phyloP scores from a whole-genome alignment of 306 rosid genomes.

The Prunus mongolica region DNA sequence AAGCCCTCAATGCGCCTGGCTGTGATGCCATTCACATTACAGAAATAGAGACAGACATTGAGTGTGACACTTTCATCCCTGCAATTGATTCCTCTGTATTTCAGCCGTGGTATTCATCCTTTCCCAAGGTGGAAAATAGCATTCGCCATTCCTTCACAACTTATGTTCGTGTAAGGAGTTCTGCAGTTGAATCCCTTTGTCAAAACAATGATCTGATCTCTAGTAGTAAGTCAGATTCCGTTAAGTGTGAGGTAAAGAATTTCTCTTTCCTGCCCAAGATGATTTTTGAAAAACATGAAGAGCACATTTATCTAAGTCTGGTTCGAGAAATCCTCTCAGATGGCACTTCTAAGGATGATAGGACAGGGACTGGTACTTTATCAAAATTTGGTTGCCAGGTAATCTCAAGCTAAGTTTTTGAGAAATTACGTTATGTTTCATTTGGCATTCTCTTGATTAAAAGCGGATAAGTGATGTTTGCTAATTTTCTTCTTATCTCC shows the following conservation, averaged over 20 bases:
- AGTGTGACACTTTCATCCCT: constrained; percentile 82
- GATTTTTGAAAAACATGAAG: constrained; percentile 82
- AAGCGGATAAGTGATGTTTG: background rate
- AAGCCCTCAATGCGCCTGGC: constrained; percentile 76
- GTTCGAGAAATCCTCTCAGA: constrained; percentile 77
- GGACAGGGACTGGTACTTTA: constrained; percentile 96
- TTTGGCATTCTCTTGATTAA: background rate
- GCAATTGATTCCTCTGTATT: constrained; percentile 62
- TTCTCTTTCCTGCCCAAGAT: constrained; percentile 87
- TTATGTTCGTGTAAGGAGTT: constrained; percentile 74
- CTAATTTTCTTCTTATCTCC: constrained; percentile 16
- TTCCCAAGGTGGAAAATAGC: constrained; percentile 67
- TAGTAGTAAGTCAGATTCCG: constrained; percentile 31
- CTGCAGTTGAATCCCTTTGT: constrained; percentile 42
- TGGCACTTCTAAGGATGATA: constrained; percentile 80
- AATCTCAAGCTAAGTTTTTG: constrained; percentile 18
- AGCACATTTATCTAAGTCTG: constrained; percentile 65
- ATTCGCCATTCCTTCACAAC: constrained; percentile 68
- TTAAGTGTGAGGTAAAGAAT: constrained; percentile 57
- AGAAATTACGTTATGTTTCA: constrained; percentile 12
- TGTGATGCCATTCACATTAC: constrained; percentile 93
- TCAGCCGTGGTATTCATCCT: constrained; percentile 92
- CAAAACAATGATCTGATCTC: constrained; percentile 38
- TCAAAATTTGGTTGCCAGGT: constrained; percentile 97
- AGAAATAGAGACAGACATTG: constrained; percentile 66